Conservation (phyloP, 225 moss, liverwort and hornwort species). For the Neckera pumila region DNA sequence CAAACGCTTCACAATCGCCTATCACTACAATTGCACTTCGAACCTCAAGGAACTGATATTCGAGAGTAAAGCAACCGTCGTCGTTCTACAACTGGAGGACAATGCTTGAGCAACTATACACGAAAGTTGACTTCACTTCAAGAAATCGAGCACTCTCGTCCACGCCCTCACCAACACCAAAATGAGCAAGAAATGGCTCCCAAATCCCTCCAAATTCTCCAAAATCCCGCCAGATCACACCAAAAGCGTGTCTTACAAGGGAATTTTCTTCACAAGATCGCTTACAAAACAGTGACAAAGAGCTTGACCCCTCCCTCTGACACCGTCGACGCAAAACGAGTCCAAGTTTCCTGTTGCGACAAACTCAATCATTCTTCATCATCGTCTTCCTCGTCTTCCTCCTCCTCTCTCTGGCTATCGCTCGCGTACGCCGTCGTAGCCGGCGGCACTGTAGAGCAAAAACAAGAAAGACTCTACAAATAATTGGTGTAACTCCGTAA, state of each 20-base stretch:
- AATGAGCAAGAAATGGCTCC: background rate
- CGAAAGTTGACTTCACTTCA: background rate
- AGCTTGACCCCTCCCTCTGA: background rate
- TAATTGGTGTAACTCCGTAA: background rate
- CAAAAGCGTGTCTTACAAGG: background rate
- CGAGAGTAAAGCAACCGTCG: background rate
- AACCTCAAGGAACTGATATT: background rate
- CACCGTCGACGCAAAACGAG: background rate
- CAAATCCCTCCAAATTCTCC: background rate
- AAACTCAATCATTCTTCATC: constrained; percentile 14
- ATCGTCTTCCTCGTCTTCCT: background rate
- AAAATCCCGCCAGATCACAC: background rate
- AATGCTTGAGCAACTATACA: background rate
- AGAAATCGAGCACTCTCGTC: background rate
- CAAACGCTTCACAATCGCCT: background rate
- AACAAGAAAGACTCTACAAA: background rate
- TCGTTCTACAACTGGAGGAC: background rate
- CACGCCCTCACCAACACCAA: background rate
- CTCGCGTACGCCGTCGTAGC: background rate
- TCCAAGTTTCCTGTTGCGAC: background rate
- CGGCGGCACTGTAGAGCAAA: background rate
- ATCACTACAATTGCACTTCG: background rate
- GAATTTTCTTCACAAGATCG: background rate
- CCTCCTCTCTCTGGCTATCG: background rate
- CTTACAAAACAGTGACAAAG: background rate